Evolutionary conservation across 257 asterid genomes (phyloP).

Genomic region (Scutellaria minor): DNA sequence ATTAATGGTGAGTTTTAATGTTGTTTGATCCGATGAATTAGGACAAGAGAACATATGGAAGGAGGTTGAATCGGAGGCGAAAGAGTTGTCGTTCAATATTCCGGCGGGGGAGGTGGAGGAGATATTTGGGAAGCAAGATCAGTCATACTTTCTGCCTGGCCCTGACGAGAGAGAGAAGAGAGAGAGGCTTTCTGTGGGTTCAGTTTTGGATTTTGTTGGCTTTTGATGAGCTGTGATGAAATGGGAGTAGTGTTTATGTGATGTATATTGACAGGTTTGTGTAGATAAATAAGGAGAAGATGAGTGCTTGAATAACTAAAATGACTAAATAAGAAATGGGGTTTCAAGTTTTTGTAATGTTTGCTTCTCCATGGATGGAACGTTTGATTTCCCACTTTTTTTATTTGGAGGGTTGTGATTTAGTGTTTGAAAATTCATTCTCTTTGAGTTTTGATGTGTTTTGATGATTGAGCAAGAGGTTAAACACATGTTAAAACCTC

Average conservation of each 20-base stretch:
- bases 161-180: constrained; percentile 39
- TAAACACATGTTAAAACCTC: no score
- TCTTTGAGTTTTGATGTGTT: no score
- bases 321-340: not conserved
- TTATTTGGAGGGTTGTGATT: no score
- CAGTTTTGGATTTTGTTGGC: constrained; percentile 46
- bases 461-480: no score
- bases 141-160: constrained; percentile 46
- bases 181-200: constrained; percentile 29
- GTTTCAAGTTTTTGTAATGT: constrained; percentile 20
- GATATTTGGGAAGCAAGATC: constrained; percentile 38
- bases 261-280: constrained; percentile 8
- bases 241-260: not conserved
- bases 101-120: constrained; percentile 41
- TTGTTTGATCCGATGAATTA: constrained; percentile 7
- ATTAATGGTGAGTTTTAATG: not conserved
- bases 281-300: constrained; percentile 36
- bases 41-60: constrained; percentile 50
- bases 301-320: not conserved
- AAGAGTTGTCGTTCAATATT: constrained; percentile 39
- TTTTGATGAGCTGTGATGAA: constrained; percentile 20
- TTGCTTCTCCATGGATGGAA: not conserved
- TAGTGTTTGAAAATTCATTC: no score
- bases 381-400: no score
- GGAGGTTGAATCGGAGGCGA: constrained; percentile 40